A percentile compares a stretch with the other conserved stretches of the same genome.
Conservation (phyloP, 2,329 filamentous ascomycete genomes). For the Colletotrichum somersetense region DNA sequence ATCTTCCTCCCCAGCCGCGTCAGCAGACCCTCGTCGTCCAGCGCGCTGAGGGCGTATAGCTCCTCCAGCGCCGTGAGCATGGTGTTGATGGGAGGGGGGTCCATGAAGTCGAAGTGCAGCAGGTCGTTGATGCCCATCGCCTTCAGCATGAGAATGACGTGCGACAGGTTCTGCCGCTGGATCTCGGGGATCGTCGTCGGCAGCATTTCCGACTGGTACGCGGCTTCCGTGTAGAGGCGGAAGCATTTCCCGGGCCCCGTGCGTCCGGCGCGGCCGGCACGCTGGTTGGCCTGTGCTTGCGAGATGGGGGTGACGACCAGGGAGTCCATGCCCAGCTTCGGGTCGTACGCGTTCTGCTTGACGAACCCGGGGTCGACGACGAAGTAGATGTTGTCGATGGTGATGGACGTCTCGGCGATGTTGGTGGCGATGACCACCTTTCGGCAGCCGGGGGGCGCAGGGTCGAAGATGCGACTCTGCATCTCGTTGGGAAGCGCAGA, state of each 20-base stretch:
- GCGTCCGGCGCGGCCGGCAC: conserved; percentile 90
- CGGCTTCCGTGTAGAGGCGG: conserved; percentile 92
- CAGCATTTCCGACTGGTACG: conserved; percentile 96
- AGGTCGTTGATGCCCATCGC: conserved; percentile 99
- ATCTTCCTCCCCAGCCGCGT: conserved; percentile 95
- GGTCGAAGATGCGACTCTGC: conserved; percentile 94
- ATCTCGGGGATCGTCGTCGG: conserved; percentile 97
- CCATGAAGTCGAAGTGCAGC: conserved; percentile 98
- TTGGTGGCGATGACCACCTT: conserved; percentile 99
- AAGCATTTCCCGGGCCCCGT: conserved; percentile 98
- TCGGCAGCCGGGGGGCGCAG: conserved; percentile 84
- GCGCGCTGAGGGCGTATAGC: conserved; percentile 88
- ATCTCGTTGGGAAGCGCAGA: conserved; percentile 93
- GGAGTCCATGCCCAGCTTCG: conserved; percentile 97
- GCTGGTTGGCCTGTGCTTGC: conserved; percentile 95
- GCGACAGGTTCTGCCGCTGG: conserved; percentile 90
- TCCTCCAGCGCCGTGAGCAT: conserved; percentile 98
- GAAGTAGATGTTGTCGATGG: conserved; percentile 97
- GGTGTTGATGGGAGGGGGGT: conserved; percentile 95
- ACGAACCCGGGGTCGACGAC: conserved; percentile 98
- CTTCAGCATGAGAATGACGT: conserved; percentile 97
- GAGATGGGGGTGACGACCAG: conserved; percentile 96
- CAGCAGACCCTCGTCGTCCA: conserved; percentile 95
- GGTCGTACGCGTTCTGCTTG: conserved; percentile 97
- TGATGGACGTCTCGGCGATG: conserved; percentile 97